Conservation (phyloP, 805 yeast genomes). For the Yarrowia sp. region DNA sequence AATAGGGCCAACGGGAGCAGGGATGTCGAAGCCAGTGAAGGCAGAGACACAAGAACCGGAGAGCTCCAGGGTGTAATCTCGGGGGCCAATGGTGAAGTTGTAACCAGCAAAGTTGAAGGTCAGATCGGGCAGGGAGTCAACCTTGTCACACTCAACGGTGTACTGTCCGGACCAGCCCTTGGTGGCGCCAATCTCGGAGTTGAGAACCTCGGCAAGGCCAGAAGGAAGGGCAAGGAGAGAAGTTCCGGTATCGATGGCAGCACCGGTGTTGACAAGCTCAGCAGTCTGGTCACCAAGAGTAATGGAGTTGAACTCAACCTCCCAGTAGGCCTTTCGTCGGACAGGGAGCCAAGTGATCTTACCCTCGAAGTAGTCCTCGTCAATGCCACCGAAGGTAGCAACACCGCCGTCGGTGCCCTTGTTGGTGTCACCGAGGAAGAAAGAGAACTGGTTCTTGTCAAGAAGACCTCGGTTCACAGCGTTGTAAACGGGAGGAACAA, state of each 20-base stretch:
- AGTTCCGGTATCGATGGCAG: constrained; percentile 98
- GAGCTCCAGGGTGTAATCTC: constrained; percentile 90
- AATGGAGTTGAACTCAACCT: constrained; percentile 86
- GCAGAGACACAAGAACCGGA: constrained; percentile 95
- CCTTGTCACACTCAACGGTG: constrained; percentile 80
- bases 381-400: constrained; percentile 94
- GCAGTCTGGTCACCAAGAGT: constrained; percentile 93
- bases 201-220: constrained; percentile 90
- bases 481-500: constrained; percentile 91
- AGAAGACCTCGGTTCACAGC: constrained; percentile 78
- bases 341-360: constrained; percentile 94
- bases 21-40: constrained; percentile 96
- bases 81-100: constrained; percentile 85
- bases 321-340: constrained; percentile 99
- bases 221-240: constrained; percentile 93
- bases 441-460: constrained; percentile 82
- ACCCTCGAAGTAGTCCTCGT: constrained; percentile 70
- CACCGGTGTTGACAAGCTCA: constrained; percentile 76
- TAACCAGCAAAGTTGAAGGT: constrained; percentile 86
- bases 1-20: constrained; percentile 93
- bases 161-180: constrained; percentile 98
- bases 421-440: constrained; percentile 78
- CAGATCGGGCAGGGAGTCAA: constrained; percentile 84
- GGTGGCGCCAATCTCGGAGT: constrained; percentile 94
- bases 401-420: constrained; percentile 75